Base-by-base conservation (phyloP, 2,329 filamentous ascomycete species). In the Fusarium avenaceum region DNA sequence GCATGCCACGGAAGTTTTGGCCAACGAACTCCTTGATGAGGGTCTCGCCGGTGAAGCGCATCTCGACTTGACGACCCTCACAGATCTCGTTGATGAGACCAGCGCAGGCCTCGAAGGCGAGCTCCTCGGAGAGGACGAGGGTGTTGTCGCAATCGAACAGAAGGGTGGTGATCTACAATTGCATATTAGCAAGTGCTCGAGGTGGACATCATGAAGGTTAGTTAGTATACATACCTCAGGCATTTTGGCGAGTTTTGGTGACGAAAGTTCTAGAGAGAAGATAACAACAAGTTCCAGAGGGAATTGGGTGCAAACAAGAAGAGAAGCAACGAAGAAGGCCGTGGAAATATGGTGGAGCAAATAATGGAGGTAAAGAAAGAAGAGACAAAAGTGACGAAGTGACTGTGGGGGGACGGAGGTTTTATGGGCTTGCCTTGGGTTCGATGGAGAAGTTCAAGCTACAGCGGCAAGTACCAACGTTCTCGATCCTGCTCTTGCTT, bases 1-100 rank as follows among this genome's bases (percentile, higher is more conserved):
- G 90, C 92, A 97, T 97, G 80, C 93, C 92, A 72, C 93, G 92
- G 87, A 97, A 97, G 86, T 96, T 97, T 79, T 96, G 91, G 74
- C 94, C 94, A 73, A 97, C 93, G 75, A 96, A 97, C 82, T 97
- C 92, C 72, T 85, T 83, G 81, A 97, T 92, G 68, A 97, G 89
- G 63, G 89, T 85, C 47, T 90, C 87, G 75, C 91, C 91, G 6
- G 92, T 94, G 84, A 96, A 97, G 77, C 86, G 88, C 72, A 88
- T 84, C 30, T 79, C 71, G 63, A 93, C 84, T 73, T 85, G 82
- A 76, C 90, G 86, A 75, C 86, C 86, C 73, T 86, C 84, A 78
- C 95, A 89, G 78, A 97, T 92, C 80, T 93, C 85, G 82, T 97
- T 97, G 84, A 93, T 91, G 69, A 97, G 89, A 63, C 92, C 91